Evolutionary conservation across 768 basidiomycete species (phyloP).

Genomic region (Mrakia frigida): DNA sequence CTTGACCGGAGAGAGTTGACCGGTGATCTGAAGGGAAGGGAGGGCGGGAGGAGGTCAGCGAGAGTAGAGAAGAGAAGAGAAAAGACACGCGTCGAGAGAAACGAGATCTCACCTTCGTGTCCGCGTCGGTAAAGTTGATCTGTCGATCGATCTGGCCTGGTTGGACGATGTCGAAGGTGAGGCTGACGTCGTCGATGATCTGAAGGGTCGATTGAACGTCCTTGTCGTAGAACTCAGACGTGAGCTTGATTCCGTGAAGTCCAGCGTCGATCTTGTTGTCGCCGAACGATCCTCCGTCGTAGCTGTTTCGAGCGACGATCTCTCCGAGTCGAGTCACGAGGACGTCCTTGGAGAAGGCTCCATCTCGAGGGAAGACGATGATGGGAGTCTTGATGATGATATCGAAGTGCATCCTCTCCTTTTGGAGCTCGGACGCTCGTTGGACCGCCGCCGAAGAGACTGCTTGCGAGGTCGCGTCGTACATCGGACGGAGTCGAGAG

Average conservation of each 20-base stretch:
- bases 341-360: conserved; percentile 56
- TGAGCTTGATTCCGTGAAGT: conserved; percentile 74
- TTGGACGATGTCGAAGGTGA: conserved; percentile 65
- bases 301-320: conserved; percentile 73
- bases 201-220: conserved; percentile 58
- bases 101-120: conserved; percentile 59
- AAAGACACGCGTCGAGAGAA: not conserved
- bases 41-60: conserved; percentile 34
- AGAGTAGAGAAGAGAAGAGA: no score
- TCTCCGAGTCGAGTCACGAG: conserved; percentile 82
- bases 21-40: conserved; percentile 52
- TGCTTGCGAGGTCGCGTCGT: conserved; percentile 79
- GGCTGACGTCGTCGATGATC: conserved; percentile 85
- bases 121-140: conserved; percentile 57
- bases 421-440: conserved; percentile 80
- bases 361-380: conserved; percentile 71
- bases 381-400: conserved; percentile 89
- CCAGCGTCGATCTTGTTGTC: conserved; percentile 64
- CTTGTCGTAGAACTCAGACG: conserved; percentile 59
- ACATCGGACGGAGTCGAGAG: conserved; percentile 83
- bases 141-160: conserved; percentile 54
- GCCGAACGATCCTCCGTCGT: conserved; percentile 49
- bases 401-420: conserved; percentile 74
- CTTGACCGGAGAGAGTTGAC: conserved; percentile 77
- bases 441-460: conserved; percentile 73